These are phyloP conservation scores for Pythium chondricola DNA, from an alignment of 352 stramenopile genomes.

Conservation along the genomic window DNA sequence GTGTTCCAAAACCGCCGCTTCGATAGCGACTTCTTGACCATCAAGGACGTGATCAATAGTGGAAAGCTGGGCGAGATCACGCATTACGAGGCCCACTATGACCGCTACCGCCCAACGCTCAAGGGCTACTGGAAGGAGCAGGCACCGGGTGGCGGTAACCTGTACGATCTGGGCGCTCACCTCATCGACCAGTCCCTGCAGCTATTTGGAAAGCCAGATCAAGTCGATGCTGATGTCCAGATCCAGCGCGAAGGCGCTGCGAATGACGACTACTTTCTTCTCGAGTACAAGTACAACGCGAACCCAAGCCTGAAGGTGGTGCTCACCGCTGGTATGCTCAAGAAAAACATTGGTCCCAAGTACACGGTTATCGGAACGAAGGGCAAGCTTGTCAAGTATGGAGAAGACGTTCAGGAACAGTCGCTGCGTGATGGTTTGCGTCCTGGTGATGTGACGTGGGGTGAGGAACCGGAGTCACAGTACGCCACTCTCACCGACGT, in stretches of 20 bases:
- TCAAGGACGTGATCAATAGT: constrained; percentile 37
- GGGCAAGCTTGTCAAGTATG: constrained; percentile 52
- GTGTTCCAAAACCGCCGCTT: constrained; percentile 78
- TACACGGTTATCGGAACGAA: constrained; percentile 57
- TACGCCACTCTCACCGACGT: constrained; percentile 37
- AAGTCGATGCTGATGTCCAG: constrained; percentile 52
- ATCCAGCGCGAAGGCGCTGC: constrained; percentile 58
- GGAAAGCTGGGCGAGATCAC: constrained; percentile 43
- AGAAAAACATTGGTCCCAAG: constrained; percentile 53
- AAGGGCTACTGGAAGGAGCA: constrained; percentile 81
- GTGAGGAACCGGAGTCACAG: constrained; percentile 36
- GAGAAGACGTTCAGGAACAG: constrained; percentile 59
- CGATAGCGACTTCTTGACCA: constrained; percentile 71
- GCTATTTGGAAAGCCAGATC: constrained; percentile 49
- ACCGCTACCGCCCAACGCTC: constrained; percentile 58
- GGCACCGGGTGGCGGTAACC: constrained; percentile 42
- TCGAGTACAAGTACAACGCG: constrained; percentile 53
- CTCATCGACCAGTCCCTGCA: constrained; percentile 61
- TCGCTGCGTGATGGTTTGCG: constrained; percentile 45
- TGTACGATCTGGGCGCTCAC: constrained; percentile 70
- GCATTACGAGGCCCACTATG: constrained; percentile 59
- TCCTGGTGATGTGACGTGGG: constrained; percentile 44
- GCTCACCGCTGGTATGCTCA: constrained; percentile 57
- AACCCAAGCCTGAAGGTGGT: constrained; percentile 47
- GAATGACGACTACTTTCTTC: constrained; percentile 72